Conservation (phyloP, 371 early-diverging fungal species). For the Rhizopus delemar region DNA sequence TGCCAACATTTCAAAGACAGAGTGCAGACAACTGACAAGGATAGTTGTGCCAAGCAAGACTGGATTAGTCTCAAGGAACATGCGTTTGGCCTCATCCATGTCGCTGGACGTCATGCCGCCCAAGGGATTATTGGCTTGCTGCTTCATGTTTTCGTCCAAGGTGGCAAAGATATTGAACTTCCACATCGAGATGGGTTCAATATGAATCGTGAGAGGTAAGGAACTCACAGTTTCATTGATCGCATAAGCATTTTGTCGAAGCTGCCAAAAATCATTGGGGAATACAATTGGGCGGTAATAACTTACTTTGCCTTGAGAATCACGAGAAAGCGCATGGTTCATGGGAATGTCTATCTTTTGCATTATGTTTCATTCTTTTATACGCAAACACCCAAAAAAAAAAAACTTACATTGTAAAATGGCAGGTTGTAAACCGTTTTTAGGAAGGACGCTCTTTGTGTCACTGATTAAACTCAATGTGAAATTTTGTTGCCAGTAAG, state of each 20-base stretch:
- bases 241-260: constrained; percentile 67
- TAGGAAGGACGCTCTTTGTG: constrained; percentile 47
- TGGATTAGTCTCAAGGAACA: constrained; percentile 91
- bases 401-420: constrained; percentile 48
- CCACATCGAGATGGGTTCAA: constrained; percentile 71
- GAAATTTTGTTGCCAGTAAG: constrained; percentile 86
- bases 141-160: constrained; percentile 64
- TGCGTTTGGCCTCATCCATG: constrained; percentile 72
- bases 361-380: not conserved
- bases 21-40: constrained; percentile 80
- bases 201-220: constrained; percentile 69
- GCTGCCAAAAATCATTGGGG: constrained; percentile 88
- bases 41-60: constrained; percentile 77
- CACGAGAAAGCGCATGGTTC: constrained; percentile 32
- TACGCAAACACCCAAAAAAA: not conserved
- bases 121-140: constrained; percentile 65
- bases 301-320: constrained; percentile 40
- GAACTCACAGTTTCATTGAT: constrained; percentile 75
- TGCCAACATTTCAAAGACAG: constrained; percentile 90
- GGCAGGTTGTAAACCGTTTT: constrained; percentile 51
- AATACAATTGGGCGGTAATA: constrained; percentile 76
- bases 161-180: constrained; percentile 72
- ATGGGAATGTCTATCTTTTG: constrained; percentile 49
- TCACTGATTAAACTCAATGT: constrained; percentile 71
- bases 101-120: constrained; percentile 65